phyloP scores from a whole-genome alignment of 257 asterid species.

The Osmanthus fragrans region DNA sequence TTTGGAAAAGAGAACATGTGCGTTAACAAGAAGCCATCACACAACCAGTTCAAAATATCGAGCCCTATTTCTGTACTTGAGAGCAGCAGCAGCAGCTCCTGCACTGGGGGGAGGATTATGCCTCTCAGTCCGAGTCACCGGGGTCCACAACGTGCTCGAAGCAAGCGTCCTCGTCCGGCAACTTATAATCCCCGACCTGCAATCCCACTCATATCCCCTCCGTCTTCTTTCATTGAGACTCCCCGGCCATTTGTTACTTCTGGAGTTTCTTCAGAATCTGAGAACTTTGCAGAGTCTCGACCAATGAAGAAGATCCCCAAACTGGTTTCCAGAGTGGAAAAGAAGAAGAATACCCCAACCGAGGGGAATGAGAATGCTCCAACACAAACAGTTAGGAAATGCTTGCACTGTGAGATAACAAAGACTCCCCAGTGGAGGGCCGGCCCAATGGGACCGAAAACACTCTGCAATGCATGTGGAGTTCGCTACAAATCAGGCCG shows the following conservation, averaged over 20 bases:
- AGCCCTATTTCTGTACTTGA: constrained; percentile 82
- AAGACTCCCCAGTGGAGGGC: constrained; percentile 70
- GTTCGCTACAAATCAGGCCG: constrained; percentile 63
- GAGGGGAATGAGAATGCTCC: constrained; percentile 27
- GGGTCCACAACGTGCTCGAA: constrained; percentile 85
- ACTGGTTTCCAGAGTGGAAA: constrained; percentile 1
- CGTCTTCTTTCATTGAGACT: constrained; percentile 33
- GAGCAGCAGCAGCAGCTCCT: constrained; percentile 69
- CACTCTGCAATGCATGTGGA: constrained; percentile 65
- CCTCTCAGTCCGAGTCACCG: constrained; percentile 55
- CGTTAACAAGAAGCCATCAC: constrained; percentile 27
- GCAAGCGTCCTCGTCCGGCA: constrained; percentile 84
- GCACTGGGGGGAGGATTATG: constrained; percentile 45
- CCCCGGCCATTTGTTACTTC: constrained; percentile 36
- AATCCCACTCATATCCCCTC: constrained; percentile 48
- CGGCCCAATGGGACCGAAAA: constrained; percentile 62
- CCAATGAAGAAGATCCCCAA: constrained; percentile 25
- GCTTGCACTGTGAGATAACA: constrained; percentile 61
- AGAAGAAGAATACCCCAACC: constrained; percentile 43
- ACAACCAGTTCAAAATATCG: constrained; percentile 52
- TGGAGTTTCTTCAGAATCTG: too few species aligned
- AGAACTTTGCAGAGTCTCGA: too few species aligned
- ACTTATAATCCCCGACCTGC: constrained; percentile 60
- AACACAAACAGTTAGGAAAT: constrained; percentile 43
- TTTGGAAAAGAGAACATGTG: constrained; percentile 46